Base-by-base conservation (phyloP, 768 basidiomycete species). In the Termitomyces sp. region DNA sequence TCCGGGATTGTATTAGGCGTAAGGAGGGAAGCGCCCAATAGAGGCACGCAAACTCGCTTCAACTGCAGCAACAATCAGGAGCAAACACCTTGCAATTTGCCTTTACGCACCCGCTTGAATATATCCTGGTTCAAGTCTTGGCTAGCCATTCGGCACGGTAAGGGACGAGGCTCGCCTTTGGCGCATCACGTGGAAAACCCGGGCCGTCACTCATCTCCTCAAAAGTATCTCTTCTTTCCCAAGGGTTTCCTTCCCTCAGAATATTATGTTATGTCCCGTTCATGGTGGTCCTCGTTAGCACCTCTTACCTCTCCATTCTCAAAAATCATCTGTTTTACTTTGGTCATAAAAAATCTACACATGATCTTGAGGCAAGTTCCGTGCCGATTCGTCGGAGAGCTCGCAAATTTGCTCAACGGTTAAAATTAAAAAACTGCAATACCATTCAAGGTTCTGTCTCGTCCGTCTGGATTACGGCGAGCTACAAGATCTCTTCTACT, bases 41-140 rank as follows among this genome's bases (percentile, higher is more conserved):
- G 75, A 17, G 91, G 84, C 8, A 97, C 91, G 63, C 94, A 96
- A 30, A 84, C 73, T 21, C 75, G 72, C 73, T 94, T 98, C 54
- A 83, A 69, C 81, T 83, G 55, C 23, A 50, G n/a, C 15, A 44
- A n/a, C 40, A 6, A n/a, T 61, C 5, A 60, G 44, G 10, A 28
- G 10, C 43, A 41, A 12, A 9, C 2, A 17, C 14, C 28, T n/a
- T 17, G 41, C n/a, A 9, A 19, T 1, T 42, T 28, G 38, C 19
- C 12, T n/a, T 33, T 37, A 52, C 65, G 53, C 54, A 78, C 79
- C 66, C 68, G 63, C 61, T 72, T 67, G 58, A 81, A 81, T 14
- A 73, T 64, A 11, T 60, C 67, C 68, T 30, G 67, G 60, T 48
- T 61, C 51, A 47, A 56, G 59, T 65, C 64, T 43, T 56, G 56